Conservation (phyloP, 306 rosid species). For the Cucumis melo region DNA sequence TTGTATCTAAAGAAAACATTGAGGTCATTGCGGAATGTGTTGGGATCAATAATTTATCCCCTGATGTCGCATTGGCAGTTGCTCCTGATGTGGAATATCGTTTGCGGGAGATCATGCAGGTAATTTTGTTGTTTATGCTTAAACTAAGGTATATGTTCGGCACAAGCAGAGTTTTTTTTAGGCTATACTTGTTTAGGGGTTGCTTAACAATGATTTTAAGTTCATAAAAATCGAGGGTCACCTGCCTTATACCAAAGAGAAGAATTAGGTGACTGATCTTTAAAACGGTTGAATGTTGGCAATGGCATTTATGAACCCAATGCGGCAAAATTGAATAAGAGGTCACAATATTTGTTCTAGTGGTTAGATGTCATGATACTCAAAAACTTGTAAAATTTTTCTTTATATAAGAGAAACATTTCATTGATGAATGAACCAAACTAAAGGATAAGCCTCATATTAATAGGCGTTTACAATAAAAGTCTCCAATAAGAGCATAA, state of each 20-base stretch:
- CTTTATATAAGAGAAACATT: too few relatives aligned
- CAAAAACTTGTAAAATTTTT: background rate
- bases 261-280: background rate
- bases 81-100: slow-evolving; percentile 92
- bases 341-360: background rate
- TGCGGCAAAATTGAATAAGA: background rate
- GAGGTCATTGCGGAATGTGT: slow-evolving; percentile 85
- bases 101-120: slow-evolving; percentile 95
- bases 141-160: background rate
- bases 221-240: background rate
- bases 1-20: slow-evolving; percentile 62
- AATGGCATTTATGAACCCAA: background rate
- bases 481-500: too few relatives aligned
- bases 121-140: slow-evolving; percentile 5
- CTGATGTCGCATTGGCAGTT: slow-evolving; percentile 74
- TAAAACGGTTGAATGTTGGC: background rate
- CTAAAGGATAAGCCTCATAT: too few relatives aligned
- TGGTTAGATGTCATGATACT: background rate
- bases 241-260: background rate
- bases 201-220: background rate
- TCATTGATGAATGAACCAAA: too few relatives aligned
- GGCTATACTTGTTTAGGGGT: background rate
- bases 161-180: background rate
- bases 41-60: slow-evolving; percentile 64
- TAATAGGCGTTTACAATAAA: too few relatives aligned